phyloP scores from a whole-genome alignment of 2,329 filamentous ascomycete genomes.

The Biscogniauxia sp. region DNA sequence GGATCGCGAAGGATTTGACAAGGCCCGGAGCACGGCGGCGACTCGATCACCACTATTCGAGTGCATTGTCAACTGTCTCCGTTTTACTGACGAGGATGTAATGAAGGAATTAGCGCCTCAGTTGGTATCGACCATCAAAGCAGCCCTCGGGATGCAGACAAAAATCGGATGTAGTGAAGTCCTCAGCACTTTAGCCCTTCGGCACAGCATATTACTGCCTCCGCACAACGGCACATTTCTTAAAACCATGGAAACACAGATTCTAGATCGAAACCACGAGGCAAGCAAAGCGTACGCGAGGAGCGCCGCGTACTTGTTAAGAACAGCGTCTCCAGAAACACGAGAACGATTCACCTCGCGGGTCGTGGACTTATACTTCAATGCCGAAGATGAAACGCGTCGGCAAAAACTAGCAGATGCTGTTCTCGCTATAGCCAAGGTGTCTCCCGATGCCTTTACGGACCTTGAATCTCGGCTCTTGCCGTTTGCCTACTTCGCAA shows the following conservation, averaged over 20 bases:
- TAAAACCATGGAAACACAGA: slow-evolving; percentile 73
- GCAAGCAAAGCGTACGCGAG: slow-evolving; percentile 87
- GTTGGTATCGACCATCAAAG: slow-evolving; percentile 78
- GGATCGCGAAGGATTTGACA: slow-evolving; percentile 87
- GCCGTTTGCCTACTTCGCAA: slow-evolving; percentile 84
- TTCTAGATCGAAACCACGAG: slow-evolving; percentile 90
- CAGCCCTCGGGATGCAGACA: slow-evolving; percentile 84
- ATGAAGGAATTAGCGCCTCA: slow-evolving; percentile 71
- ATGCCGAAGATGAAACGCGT: slow-evolving; percentile 71
- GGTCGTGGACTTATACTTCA: slow-evolving; percentile 72
- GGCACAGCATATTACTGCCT: slow-evolving; percentile 71
- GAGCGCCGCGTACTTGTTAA: slow-evolving; percentile 80
- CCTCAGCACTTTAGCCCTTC: slow-evolving; percentile 78
- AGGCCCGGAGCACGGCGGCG: slow-evolving; percentile 76
- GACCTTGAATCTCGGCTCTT: slow-evolving; percentile 71
- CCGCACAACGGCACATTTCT: slow-evolving; percentile 75
- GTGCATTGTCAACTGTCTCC: slow-evolving; percentile 84
- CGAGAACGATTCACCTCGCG: slow-evolving; percentile 51
- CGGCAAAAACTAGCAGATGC: slow-evolving; percentile 79
- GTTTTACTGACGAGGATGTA: slow-evolving; percentile 74
- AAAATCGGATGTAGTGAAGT: slow-evolving; percentile 90
- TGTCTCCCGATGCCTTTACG: slow-evolving; percentile 85
- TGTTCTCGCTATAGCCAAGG: slow-evolving; percentile 77
- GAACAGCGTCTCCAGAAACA: slow-evolving; percentile 49
- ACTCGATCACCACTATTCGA: slow-evolving; percentile 88